Conservation (phyloP, 2,329 filamentous ascomycete genomes). For the Niveomyces coronatus region DNA sequence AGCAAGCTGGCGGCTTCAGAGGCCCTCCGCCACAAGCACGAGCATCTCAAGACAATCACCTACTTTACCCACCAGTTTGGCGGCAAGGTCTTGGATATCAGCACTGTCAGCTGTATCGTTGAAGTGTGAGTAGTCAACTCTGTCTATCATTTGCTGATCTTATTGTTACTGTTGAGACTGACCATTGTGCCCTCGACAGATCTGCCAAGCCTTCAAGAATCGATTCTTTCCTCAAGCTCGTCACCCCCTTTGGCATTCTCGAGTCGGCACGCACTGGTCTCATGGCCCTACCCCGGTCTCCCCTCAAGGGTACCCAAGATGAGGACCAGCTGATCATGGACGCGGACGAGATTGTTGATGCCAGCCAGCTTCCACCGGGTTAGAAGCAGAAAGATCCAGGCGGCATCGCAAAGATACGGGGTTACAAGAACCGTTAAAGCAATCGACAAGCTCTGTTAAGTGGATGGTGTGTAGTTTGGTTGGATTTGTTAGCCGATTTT, state of each 20-base stretch:
- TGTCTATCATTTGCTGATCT: too few relatives aligned
- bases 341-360: constrained; percentile 88
- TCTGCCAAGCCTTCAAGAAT: constrained; percentile 91
- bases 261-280: constrained; percentile 92
- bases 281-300: constrained; percentile 92
- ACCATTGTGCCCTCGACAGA: constrained; percentile 34
- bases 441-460: too few relatives aligned
- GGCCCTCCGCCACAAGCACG: constrained; percentile 90
- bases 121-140: constrained; percentile 69
- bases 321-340: constrained; percentile 69
- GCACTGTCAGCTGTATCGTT: constrained; percentile 96
- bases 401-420: too few relatives aligned
- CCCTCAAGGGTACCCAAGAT: constrained; percentile 62
- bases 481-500: constrained; percentile 2
- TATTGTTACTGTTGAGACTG: constrained; percentile 14
- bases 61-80: constrained; percentile 96
- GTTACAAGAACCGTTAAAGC: too few relatives aligned
- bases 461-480: too few relatives aligned
- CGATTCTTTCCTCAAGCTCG: constrained; percentile 94
- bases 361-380: constrained; percentile 85
- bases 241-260: constrained; percentile 88
- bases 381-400: too few relatives aligned
- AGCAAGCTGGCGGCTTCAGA: constrained; percentile 76
- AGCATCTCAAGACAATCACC: constrained; percentile 92
- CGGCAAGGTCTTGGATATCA: constrained; percentile 95